These are phyloP conservation scores for Kockovaella imperatae DNA, from an alignment of 768 basidiomycete genomes.

Conservation along the genomic window DNA sequence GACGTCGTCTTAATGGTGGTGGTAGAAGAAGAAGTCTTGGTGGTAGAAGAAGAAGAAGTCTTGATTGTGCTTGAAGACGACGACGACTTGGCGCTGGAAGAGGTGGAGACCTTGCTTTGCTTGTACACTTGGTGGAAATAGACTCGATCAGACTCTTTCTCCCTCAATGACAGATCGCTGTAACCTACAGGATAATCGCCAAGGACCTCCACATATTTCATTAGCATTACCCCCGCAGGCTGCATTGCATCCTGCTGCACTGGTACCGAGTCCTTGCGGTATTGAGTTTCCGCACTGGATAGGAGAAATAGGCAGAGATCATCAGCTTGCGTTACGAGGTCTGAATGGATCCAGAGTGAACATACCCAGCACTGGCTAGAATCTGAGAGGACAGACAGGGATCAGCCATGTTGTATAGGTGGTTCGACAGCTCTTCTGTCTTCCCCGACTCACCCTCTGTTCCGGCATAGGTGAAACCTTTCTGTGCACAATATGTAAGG, in stretches of 20 bases:
- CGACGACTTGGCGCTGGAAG: neutral
- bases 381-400: slow-evolving; percentile 11
- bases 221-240: slow-evolving; percentile 12
- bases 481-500: slow-evolving; percentile 13
- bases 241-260: slow-evolving; percentile 6
- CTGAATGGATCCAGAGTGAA: neutral
- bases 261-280: neutral
- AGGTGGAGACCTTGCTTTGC: no score
- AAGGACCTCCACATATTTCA: slow-evolving; percentile 13
- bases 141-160: neutral
- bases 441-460: slow-evolving; percentile 19
- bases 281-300: slow-evolving; percentile 16
- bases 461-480: slow-evolving; percentile 22
- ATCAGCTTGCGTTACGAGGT: neutral
- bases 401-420: neutral
- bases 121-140: no score
- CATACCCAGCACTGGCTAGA: slow-evolving; percentile 22
- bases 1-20: neutral
- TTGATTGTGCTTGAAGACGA: neutral
- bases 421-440: neutral
- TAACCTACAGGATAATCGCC: slow-evolving; percentile 2
- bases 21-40: neutral
- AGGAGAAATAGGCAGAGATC: neutral
- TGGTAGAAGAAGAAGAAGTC: slow-evolving; percentile 13
- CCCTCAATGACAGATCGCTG: neutral